Evolutionary conservation across 805 yeast species (phyloP).

Genomic region (Kluyveromyces nonfermentans): DNA sequence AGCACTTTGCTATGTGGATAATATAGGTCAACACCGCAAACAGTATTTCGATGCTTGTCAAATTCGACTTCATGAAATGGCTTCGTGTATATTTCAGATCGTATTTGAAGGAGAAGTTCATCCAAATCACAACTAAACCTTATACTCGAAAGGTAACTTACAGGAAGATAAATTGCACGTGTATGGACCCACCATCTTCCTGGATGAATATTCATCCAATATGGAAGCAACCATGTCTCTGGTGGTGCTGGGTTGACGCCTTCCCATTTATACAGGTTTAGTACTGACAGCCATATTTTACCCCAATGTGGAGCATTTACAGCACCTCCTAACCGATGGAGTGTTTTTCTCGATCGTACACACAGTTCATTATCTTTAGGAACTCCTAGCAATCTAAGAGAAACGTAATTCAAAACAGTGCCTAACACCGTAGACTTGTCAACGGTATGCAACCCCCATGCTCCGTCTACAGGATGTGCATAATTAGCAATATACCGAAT

Average conservation of each 20-base stretch:
- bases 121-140: slow-evolving; percentile 48
- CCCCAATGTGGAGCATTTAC: slow-evolving; percentile 95
- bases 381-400: slow-evolving; percentile 73
- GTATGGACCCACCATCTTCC: slow-evolving; percentile 99
- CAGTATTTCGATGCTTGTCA: slow-evolving; percentile 61
- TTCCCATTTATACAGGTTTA: slow-evolving; percentile 83
- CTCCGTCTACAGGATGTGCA: slow-evolving; percentile 98
- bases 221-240: slow-evolving; percentile 85
- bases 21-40: slow-evolving; percentile 86
- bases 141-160: slow-evolving; percentile 68
- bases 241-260: slow-evolving; percentile 99
- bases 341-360: slow-evolving; percentile 60
- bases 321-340: slow-evolving; percentile 80
- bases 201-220: slow-evolving; percentile 76
- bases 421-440: slow-evolving; percentile 96
- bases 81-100: slow-evolving; percentile 66
- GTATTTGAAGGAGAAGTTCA: slow-evolving; percentile 53
- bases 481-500: slow-evolving; percentile 82
- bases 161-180: slow-evolving; percentile 78
- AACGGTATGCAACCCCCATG: slow-evolving; percentile 93
- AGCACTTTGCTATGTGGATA: slow-evolving; percentile 78
- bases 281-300: slow-evolving; percentile 75
- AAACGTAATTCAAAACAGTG: slow-evolving; percentile 77
- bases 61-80: slow-evolving; percentile 66
- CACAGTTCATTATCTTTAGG: slow-evolving; percentile 67